Percentiles rank a stretch among this genome's conserved stretches.
Conservation (phyloP, 768 basidiomycete genomes). For the Rubroboletus satanas region DNA sequence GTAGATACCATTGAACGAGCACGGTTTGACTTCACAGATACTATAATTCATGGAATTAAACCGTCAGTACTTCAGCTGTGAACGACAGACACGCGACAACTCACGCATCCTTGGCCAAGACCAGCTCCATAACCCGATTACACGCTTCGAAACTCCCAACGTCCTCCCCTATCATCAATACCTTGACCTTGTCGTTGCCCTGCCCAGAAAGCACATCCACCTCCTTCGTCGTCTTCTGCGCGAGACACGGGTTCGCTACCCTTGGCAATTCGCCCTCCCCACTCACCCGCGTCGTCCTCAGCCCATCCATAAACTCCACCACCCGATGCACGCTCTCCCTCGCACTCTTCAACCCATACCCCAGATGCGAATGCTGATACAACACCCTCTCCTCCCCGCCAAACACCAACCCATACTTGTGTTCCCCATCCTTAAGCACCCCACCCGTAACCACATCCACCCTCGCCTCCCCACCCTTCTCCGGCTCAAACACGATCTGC, state of each 20-base stretch:
- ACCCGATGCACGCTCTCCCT: conserved; percentile 81
- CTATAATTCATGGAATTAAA: conserved; percentile 32
- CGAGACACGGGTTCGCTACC: conserved; percentile 74
- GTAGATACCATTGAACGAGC: conserved; percentile 96
- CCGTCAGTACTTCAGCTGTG: not conserved
- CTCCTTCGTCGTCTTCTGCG: conserved; percentile 53
- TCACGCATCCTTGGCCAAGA: conserved; percentile 92
- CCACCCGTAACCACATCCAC: conserved; percentile 22
- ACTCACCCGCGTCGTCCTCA: conserved; percentile 29
- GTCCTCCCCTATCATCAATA: conserved; percentile 83
- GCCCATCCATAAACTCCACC: conserved; percentile 76
- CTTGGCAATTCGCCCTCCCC: conserved; percentile 1
- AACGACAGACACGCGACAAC: conserved; percentile 21
- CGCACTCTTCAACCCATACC: conserved; percentile 92
- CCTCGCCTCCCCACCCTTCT: conserved; percentile 38
- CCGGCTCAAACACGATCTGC: conserved; percentile 95
- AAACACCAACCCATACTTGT: conserved; percentile 83
- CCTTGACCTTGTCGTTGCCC: conserved; percentile 43
- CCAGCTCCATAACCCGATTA: conserved; percentile 75
- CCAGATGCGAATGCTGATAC: conserved; percentile 98
- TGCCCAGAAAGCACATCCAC: conserved; percentile 59
- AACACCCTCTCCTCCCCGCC: conserved; percentile 66
- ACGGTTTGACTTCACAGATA: conserved; percentile 87
- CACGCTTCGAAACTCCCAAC: conserved; percentile 86
- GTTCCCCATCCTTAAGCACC: conserved; percentile 73